Evolutionary conservation across 129 eudicot species (phyloP).

Genomic region (Tanacetum coccineum): DNA sequence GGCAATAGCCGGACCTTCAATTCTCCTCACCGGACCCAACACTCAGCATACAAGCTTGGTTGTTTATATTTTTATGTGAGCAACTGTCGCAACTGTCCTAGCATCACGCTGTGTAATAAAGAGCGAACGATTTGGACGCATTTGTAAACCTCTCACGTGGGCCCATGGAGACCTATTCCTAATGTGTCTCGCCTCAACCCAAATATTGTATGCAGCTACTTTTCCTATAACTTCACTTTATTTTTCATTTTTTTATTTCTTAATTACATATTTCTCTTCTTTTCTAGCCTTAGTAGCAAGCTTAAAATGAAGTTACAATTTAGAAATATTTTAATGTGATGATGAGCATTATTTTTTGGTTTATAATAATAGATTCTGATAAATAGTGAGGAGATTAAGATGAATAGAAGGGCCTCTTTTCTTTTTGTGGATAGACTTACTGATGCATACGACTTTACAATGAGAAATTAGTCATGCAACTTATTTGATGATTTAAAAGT

Average conservation of each 20-base stretch:
- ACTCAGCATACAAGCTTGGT: conserved; percentile 91
- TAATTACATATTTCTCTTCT: too few relatives aligned
- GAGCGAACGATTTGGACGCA: conserved; percentile 78
- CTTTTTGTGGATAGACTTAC: neutral
- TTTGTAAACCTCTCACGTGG: conserved; percentile 98
- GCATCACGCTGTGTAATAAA: conserved; percentile 98
- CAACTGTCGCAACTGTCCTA: conserved; percentile 92
- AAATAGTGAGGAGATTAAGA: neutral
- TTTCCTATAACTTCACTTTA: neutral
- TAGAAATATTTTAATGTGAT: neutral
- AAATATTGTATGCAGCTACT: conserved; percentile 61
- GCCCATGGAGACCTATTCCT: conserved; percentile 94
- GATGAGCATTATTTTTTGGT: neutral
- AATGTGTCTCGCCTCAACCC: conserved; percentile 95
- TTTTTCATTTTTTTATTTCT: too few relatives aligned
- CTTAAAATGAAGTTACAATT: too few relatives aligned
- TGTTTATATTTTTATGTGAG: conserved; percentile 94
- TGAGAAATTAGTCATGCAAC: conserved; percentile 2
- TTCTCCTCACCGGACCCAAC: conserved; percentile 84
- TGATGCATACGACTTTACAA: too few relatives aligned
- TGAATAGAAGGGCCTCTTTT: neutral
- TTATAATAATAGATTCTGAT: neutral
- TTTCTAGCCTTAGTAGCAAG: neutral
- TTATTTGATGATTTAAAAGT: neutral
- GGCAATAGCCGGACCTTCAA: conserved; percentile 90